Base-by-base conservation (phyloP, 164 flowering plant genomes). In the Saururus chinensis region DNA sequence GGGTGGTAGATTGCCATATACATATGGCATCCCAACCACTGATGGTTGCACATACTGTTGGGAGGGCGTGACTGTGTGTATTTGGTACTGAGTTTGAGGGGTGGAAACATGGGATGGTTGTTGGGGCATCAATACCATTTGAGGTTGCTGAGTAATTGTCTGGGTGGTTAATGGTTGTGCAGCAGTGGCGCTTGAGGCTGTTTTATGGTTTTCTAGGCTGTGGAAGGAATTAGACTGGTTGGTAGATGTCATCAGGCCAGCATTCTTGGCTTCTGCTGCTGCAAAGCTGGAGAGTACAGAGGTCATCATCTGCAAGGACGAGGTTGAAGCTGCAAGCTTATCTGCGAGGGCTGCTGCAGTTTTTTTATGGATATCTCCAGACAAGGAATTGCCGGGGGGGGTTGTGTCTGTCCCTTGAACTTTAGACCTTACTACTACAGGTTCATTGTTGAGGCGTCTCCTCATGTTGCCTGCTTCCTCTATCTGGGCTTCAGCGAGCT, bases 261-360 rank as follows among this genome's bases (percentile, higher is more conserved):
- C 85, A 62, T 73, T 82, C 64, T 87, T 86, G 30, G 95, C 90
- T 72, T 77, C 95, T 81, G 90, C 80, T 21, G 96, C 96, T 9
- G 97, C 99, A 70, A 93, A 90, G 62, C 86, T 73, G 7, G 95
- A 90, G 17, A 93, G 95, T 63, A 93, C 97, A 7, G 96, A 86
- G 40, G 82, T 69, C 97, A 90, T 90, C 35, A 93, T 93, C 69
- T 79, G 68, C 66, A 84, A 92, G 26, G 99, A 93, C 12, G 89
- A 88, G 66, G 76, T 79, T 40, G 97, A 93, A 26, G 99, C 96
- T 51, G 97, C 75, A 42, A 93, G 89, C 79, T 75, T 93, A 71
- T 90, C 98, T 19, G 96, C 99, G 71, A 89, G 79, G 58, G 85
- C 80, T 60, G 97, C 87, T 57, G 99, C 81, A 6, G 92, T 74